phyloP scores from a whole-genome alignment of 805 yeast genomes.

The Nakazawaea anatomiae region DNA sequence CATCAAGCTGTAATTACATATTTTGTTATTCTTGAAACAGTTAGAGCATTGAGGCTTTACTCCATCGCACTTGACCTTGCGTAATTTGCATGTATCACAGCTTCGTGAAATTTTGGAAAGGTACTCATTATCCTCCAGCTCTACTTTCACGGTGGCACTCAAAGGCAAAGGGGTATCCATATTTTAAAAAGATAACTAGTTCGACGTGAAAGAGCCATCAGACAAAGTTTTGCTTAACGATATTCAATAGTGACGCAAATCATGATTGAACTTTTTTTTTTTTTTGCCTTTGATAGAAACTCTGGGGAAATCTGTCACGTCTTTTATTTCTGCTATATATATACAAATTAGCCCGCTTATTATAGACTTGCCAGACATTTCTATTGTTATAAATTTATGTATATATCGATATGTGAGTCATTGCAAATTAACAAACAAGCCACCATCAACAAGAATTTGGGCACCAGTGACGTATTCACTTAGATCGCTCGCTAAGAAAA shows the following conservation, averaged over 20 bases:
- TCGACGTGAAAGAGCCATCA: too few species aligned
- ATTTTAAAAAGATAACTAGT: too few species aligned
- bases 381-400: too few species aligned
- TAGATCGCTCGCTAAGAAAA: constrained; percentile 32
- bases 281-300: neutral
- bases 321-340: too few species aligned
- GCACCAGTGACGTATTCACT: constrained; percentile 34
- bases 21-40: constrained; percentile 12
- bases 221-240: neutral
- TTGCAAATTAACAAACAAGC: constrained; percentile 41
- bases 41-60: constrained; percentile 12
- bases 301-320: neutral
- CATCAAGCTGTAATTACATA: constrained; percentile 16
- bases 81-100: constrained; percentile 15
- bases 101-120: constrained; percentile 12
- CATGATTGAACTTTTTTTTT: neutral
- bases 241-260: neutral
- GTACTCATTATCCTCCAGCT: constrained; percentile 2
- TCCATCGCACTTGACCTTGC: constrained; percentile 16
- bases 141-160: neutral
- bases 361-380: too few species aligned
- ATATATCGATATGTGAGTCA: constrained; percentile 5
- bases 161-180: neutral
- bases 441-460: constrained; percentile 39
- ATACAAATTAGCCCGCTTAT: too few species aligned